These are phyloP conservation scores for Fusarium coicis DNA, from an alignment of 2,329 filamentous ascomycete species.

Conservation along the genomic window DNA sequence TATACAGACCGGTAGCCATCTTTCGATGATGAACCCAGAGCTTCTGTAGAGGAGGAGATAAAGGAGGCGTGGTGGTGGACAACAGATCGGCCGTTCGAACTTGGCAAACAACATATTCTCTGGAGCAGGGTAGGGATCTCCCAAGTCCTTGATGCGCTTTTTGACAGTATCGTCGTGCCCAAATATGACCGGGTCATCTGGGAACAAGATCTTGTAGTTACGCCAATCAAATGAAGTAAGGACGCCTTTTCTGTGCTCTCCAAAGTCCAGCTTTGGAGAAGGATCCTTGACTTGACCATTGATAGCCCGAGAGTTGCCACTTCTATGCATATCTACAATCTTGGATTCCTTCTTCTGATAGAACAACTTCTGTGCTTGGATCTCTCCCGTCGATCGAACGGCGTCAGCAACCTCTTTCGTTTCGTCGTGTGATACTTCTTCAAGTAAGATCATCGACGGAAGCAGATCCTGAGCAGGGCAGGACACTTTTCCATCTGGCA, in stretches of 20 bases:
- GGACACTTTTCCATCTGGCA: neutral
- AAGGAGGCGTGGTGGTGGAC: neutral
- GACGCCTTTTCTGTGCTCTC: neutral
- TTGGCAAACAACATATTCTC: neutral
- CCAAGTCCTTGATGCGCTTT: neutral
- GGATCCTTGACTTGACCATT: neutral
- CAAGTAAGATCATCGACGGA: rapidly evolving
- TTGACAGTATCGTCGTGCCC: neutral
- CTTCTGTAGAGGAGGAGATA: neutral
- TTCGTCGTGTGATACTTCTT: neutral
- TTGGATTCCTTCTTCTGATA: neutral
- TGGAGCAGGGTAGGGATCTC: neutral
- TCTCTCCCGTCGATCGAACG: neutral
- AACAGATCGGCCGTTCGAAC: neutral
- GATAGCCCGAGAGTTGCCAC: neutral
- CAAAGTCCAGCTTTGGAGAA: neutral
- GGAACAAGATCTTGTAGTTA: neutral
- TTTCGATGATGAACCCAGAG: neutral
- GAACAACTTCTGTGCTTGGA: neutral
- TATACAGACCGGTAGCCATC: neutral
- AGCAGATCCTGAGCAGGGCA: neutral
- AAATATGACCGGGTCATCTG: neutral
- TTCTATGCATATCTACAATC: neutral
- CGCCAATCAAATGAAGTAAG: neutral
- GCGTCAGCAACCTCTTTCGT: neutral